phyloP scores from a whole-genome alignment of 495 filamentous ascomycete species.

The Hyphodiscus hymeniophilus region DNA sequence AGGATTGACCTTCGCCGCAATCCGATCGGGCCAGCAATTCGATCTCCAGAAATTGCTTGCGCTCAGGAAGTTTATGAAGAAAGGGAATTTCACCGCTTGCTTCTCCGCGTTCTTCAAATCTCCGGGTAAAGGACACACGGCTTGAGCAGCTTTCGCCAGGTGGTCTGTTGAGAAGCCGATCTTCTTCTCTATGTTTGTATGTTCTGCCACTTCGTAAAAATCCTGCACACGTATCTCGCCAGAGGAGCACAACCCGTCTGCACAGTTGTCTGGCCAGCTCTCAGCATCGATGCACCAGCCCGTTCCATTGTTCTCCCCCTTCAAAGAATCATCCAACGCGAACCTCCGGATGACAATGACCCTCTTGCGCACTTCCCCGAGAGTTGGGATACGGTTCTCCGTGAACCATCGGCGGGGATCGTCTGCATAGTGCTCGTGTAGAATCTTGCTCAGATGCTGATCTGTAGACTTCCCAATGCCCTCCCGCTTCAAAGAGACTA shows the following conservation, averaged over 20 bases:
- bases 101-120: conserved; percentile 16
- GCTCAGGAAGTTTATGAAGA: conserved; percentile 86
- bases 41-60: conserved; percentile 90
- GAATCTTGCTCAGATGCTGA: conserved; percentile 61
- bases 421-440: conserved; percentile 62
- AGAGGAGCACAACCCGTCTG: conserved; percentile 60
- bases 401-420: conserved; percentile 68
- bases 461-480: conserved; percentile 75
- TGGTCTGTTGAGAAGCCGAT: conserved; percentile 64
- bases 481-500: conserved; percentile 88
- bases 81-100: conserved; percentile 35
- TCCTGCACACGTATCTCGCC: conserved; percentile 85
- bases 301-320: conserved; percentile 47
- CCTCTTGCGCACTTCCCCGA: conserved; percentile 76
- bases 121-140: conserved; percentile 27
- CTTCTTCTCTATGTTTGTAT: conserved; percentile 70
- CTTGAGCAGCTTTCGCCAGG: conserved; percentile 59
- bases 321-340: conserved; percentile 49
- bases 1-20: conserved; percentile 91
- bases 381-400: conserved; percentile 57
- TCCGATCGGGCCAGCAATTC: conserved; percentile 86
- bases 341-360: conserved; percentile 84
- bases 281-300: conserved; percentile 81
- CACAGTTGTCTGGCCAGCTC: conserved; percentile 83
- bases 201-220: conserved; percentile 82